Base-by-base conservation (phyloP, 2,329 filamentous ascomycete species). In the Cadophora gregata region DNA sequence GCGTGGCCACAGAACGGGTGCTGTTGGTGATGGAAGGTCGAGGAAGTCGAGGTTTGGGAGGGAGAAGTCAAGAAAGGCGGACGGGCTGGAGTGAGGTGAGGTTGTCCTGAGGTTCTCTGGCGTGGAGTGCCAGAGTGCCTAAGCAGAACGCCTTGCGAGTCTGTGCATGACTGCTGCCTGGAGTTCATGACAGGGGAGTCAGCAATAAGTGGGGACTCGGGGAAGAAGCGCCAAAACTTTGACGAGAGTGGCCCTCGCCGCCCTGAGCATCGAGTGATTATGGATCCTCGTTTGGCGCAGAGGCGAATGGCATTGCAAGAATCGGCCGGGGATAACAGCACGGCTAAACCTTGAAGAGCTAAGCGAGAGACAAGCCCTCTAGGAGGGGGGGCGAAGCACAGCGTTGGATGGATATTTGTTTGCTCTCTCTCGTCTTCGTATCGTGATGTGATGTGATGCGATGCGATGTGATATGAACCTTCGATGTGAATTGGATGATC, bases 91-190 rank as follows among this genome's bases (percentile, higher is more conserved):
- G 55, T 38, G 61, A 66, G 63, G 62, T 69, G 65, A 67, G 63
- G 60, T 67, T 48, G 48, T 45, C 12, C 12, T 24, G 48, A 25
- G 24, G 48, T 25, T 16, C 42, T 45, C 42, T 45, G 12, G 48
- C 48, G 16, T 4, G 24, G 27, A 31, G 47, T 24, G 29, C n/a
- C n/a, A n/a, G 62, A 48, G 27, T 55, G 66, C 66, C 69, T 67
- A 55, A 25, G 50, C 56, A 67, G 48, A 67, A 56, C 59, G 67
- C 69, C 69, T 70, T 56, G 61, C 42, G 50, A 68, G 61, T 29
- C 61, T 29, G 47, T 67, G 65, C 58, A 55, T 67, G 66, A 53
- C 65, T 70, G 69, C 67, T 69, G 69, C 67, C 67, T 70, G 63
- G 66, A 70, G 59, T 50, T 61, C 27, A 45, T 25, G 59, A 53